Percentiles rank a stretch among this genome's conserved stretches.
These are phyloP conservation scores for Cytospora paraplurivora DNA, from an alignment of 2,329 filamentous ascomycete species.

Conservation along the genomic window DNA sequence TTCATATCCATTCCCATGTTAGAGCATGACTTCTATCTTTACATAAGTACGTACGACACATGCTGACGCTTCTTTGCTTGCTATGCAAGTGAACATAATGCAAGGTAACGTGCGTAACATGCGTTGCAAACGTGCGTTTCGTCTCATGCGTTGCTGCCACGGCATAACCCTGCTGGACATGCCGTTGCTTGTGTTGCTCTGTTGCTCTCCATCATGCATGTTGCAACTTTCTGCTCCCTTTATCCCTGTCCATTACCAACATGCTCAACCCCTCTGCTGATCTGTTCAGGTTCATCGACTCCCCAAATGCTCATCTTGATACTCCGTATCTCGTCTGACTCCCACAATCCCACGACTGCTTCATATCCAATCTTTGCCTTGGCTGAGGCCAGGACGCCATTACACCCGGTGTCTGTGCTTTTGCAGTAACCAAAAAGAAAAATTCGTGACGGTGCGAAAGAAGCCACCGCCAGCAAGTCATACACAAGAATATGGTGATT, in stretches of 20 bases:
- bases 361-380: not conserved
- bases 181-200: constrained; percentile 10
- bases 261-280: not conserved
- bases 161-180: not conserved
- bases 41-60: constrained; percentile 28
- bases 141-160: constrained; percentile 21
- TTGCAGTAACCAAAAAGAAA: constrained; percentile 15
- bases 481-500: constrained; percentile 29
- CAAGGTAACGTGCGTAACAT: constrained; percentile 21
- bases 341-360: constrained; percentile 1
- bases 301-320: constrained; percentile 5
- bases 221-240: constrained; percentile 5
- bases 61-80: constrained; percentile 6
- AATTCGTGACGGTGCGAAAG: constrained; percentile 18
- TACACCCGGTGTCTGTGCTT: constrained; percentile 16
- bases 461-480: constrained; percentile 25
- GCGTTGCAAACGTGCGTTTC: constrained; percentile 24
- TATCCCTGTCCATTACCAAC: constrained; percentile 17
- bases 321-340: not conserved
- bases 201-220: constrained; percentile 9
- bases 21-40: constrained; percentile 21
- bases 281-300: constrained; percentile 4
- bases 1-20: constrained; percentile 24
- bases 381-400: constrained; percentile 17
- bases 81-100: constrained; percentile 21